phyloP scores from a whole-genome alignment of 768 basidiomycete genomes.

The Clathrus columnatus region DNA sequence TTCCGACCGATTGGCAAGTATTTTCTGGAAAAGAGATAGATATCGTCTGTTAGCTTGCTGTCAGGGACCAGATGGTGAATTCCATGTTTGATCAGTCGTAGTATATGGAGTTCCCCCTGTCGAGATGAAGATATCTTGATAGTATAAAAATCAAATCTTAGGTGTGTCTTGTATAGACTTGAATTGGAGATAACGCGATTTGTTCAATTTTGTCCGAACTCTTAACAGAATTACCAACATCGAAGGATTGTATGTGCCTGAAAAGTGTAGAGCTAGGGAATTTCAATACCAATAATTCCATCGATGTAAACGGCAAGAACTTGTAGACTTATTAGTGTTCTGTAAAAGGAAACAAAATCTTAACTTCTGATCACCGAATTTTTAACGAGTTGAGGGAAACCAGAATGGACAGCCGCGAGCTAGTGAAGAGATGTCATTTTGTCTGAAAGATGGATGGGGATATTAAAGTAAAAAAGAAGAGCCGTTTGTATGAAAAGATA shows the following conservation, averaged over 20 bases:
- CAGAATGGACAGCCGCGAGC: conserved; percentile 20
- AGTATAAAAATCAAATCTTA: background rate
- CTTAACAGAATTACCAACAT: conserved; percentile 44
- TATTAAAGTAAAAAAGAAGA: conserved; percentile 27
- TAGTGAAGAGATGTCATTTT: conserved; percentile 21
- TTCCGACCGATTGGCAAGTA: too few relatives aligned
- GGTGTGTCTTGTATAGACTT: conserved; percentile 31
- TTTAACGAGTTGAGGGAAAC: conserved; percentile 18
- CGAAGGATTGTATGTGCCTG: conserved; percentile 23
- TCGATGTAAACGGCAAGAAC: conserved; percentile 30
- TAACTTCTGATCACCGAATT: conserved; percentile 11
- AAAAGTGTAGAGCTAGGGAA: conserved; percentile 14
- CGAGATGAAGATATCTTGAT: background rate
- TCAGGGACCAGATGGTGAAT: too few relatives aligned
- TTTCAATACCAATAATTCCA: conserved; percentile 19
- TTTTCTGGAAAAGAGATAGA: too few relatives aligned
- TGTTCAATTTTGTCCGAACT: conserved; percentile 26
- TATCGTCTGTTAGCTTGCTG: too few relatives aligned
- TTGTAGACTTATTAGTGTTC: conserved; percentile 31
- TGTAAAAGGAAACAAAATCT: conserved; percentile 29
- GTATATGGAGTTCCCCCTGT: too few relatives aligned
- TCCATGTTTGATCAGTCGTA: too few relatives aligned
- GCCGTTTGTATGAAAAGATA: conserved; percentile 22
- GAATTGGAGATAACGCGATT: conserved; percentile 45
- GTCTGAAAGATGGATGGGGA: conserved; percentile 14